Base-by-base conservation (phyloP, 345 rosid species). In the Linum tenue region DNA sequence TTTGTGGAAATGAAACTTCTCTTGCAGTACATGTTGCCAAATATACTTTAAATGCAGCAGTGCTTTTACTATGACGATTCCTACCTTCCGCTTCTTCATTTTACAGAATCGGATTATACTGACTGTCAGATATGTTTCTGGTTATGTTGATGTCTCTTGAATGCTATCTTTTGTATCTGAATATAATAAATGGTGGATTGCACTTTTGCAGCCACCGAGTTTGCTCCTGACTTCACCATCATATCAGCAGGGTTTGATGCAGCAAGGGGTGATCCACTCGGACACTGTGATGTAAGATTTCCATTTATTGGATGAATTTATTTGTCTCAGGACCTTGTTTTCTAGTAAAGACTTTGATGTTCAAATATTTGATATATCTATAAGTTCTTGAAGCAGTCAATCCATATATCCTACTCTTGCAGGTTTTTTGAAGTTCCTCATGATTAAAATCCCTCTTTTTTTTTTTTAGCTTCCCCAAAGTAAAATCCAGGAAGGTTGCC, bases 221-320 rank as follows among this genome's bases (percentile, higher is more conserved):
- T 90, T 77, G 81, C 83, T 80, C 96, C 99, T 53, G 97, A 94
- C 80, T 90, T 90, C 60, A 86, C 86, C 73, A 88, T 94, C 82
- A 78, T 94, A 74, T 94, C 99, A 60, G 95, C 97, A 16, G 97
- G 99, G 74, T 94, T 90, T 85, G 99, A 94, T 85, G 97, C 97
- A 8, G 99, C 99, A 55, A 85, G 95, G 74, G 97, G 99, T 62
- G 99, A 94, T 77, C 99, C 99, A 68, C 66, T 94, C 44, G 99
- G 99, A 70, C 77, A 97, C 73, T 94, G 99, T 70, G 96, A 90
- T 81, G 99, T 90, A 79, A 83, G 90, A 38, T 65, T 68, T 64
- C 56, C 56, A 12, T 10, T 17, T 31, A 57, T 37, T 57, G 38
- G 60, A 57, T 48, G 2, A 3, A 2, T 48, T 48, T 48, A 22